phyloP scores from a whole-genome alignment of 352 stramenopile genomes.

The Pythium vanterpoolii region DNA sequence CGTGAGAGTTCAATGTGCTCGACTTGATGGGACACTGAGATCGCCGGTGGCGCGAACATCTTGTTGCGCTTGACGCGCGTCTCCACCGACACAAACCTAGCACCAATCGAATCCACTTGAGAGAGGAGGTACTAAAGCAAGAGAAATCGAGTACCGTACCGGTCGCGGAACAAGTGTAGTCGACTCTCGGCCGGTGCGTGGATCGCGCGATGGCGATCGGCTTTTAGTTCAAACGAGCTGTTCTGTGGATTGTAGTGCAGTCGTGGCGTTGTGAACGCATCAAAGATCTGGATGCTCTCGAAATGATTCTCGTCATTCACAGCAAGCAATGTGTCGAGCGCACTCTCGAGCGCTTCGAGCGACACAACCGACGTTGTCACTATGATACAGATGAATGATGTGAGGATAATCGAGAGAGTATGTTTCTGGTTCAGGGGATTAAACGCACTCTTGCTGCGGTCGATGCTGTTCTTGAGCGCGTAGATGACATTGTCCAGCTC shows the following conservation, averaged over 20 bases:
- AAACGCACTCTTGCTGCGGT: conserved; percentile 78
- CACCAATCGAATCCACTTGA: background rate
- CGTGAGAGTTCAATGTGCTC: conserved; percentile 86
- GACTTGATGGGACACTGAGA: conserved; percentile 44
- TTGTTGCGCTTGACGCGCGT: conserved; percentile 80
- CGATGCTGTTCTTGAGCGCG: conserved; percentile 88
- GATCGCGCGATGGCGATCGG: conserved; percentile 48
- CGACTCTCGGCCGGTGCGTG: conserved; percentile 55
- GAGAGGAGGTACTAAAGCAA: background rate
- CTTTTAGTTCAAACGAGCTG: conserved; percentile 72
- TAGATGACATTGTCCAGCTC: conserved; percentile 81
- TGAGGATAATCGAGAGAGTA: background rate
- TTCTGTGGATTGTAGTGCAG: conserved; percentile 63
- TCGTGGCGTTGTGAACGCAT: conserved; percentile 67
- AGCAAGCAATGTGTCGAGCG: conserved; percentile 74
- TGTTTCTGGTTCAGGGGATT: background rate
- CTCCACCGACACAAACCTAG: conserved; percentile 63
- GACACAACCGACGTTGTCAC: conserved; percentile 83
- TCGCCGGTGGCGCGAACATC: conserved; percentile 66
- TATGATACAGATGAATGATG: conserved; percentile 17
- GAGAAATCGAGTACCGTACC: conserved; percentile 24
- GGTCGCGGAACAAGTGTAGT: conserved; percentile 60
- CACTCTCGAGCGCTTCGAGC: conserved; percentile 77
- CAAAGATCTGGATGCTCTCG: conserved; percentile 79
- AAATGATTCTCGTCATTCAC: conserved; percentile 82